Evolutionary conservation across 805 yeast genomes (phyloP).

Genomic region (Crinitomyces ghanaensis): DNA sequence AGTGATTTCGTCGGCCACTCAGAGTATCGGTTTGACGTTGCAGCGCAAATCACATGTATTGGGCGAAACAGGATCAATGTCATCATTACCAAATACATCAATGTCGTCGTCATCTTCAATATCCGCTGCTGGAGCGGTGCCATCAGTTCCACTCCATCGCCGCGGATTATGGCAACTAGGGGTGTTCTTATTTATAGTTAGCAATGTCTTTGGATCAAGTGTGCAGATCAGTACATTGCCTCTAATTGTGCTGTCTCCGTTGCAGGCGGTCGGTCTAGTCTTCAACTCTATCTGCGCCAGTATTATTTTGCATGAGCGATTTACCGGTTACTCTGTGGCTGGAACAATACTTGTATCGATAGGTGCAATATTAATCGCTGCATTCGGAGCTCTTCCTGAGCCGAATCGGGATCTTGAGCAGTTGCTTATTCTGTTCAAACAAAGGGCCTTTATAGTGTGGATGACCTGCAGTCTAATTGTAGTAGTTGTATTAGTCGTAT

Average conservation of each 20-base stretch:
- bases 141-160: slow-evolving; percentile 28
- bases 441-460: slow-evolving; percentile 50
- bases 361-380: slow-evolving; percentile 73
- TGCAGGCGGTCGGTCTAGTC: slow-evolving; percentile 80
- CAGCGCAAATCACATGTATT: slow-evolving; percentile 67
- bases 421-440: slow-evolving; percentile 32
- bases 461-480: slow-evolving; percentile 27
- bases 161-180: slow-evolving; percentile 63
- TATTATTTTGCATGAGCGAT: slow-evolving; percentile 53
- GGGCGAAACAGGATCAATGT: slow-evolving; percentile 30
- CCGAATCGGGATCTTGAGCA: slow-evolving; percentile 42
- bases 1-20: slow-evolving; percentile 62
- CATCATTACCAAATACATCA: too few relatives aligned
- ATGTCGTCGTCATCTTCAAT: too few relatives aligned
- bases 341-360: slow-evolving; percentile 60
- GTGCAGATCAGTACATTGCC: slow-evolving; percentile 81
- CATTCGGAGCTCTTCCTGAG: slow-evolving; percentile 49
- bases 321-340: slow-evolving; percentile 41
- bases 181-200: slow-evolving; percentile 51
- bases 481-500: too few relatives aligned
- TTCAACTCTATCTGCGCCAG: slow-evolving; percentile 71
- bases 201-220: slow-evolving; percentile 70
- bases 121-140: slow-evolving; percentile 17
- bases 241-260: slow-evolving; percentile 63
- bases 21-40: slow-evolving; percentile 69